Base-by-base conservation (phyloP, 2,329 filamentous ascomycete species). In the Aspergillus fumigatus region DNA sequence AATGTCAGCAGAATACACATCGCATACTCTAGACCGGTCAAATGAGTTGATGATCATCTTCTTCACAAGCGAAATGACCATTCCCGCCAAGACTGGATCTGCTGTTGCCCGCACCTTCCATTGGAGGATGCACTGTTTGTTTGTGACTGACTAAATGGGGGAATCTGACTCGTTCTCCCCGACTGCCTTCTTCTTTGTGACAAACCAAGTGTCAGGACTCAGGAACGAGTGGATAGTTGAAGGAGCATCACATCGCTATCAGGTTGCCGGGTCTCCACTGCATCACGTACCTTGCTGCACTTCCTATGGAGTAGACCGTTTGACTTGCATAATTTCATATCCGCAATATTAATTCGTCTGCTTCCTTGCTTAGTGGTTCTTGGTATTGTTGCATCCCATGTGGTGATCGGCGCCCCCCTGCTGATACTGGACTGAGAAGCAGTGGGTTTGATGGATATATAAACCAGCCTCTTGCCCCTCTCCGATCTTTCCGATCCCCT, bases 21-120 rank as follows among this genome's bases (percentile, higher is more conserved):
- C 14, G 7, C 32, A 17, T 35, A 35, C 11, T 35, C 11, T 14
- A 11, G 32, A 5, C 6, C 11, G 14, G 32, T 11, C 11, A 14
- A 17, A 21, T 9, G 40, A 43, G 40, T 10, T 43, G 40, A 11
- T 11, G 19, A 45, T 21, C 21, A 7, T 47, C 3, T 23, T 23
- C 19, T 25, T 7, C n/a, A 43, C n/a, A 25, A 14, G 11, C 43
- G 21, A 47, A 14, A 47, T 47, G 23, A n/a, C 43, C 43, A 47
- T 47, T 47, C 43, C 21, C 19, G 56, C 56, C 56, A 58, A 58
- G 56, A 52, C 50, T 55, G 53, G 56, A 58, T 58, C 56, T 53
- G 40, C 56, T 54, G 52, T 47, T 40, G 26, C 32, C 25, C 17
- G 32, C 23, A 38, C 50, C 14, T 51, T 51, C 32, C 38, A 35